phyloP scores from a whole-genome alignment of 176 grass and related monocot species.

The Juncus effusus region DNA sequence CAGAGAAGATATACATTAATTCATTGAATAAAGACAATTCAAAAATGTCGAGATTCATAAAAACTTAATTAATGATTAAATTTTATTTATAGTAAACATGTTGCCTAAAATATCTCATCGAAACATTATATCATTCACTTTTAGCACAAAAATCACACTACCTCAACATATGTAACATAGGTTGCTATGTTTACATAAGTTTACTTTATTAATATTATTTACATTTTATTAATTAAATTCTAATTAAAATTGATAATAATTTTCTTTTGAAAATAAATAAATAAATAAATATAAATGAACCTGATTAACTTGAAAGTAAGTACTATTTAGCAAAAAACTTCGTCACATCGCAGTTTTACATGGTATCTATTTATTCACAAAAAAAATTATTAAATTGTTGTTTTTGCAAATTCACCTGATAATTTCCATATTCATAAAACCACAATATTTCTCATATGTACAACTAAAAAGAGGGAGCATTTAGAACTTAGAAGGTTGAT shows the following conservation, averaged over 20 bases:
- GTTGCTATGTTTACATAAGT: no score
- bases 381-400: background rate
- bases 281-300: slow-evolving; percentile 34
- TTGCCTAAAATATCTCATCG: slow-evolving; percentile 6
- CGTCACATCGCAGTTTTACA: slow-evolving; percentile 92
- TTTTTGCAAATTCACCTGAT: no score
- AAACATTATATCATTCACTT: background rate
- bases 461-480: no score
- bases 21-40: background rate
- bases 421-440: no score
- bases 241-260: background rate
- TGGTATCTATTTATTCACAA: slow-evolving; percentile 59
- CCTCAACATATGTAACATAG: no score
- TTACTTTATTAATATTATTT: no score
- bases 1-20: slow-evolving; percentile 7
- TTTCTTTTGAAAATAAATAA: background rate
- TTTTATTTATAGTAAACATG: slow-evolving; percentile 8
- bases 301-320: slow-evolving; percentile 99
- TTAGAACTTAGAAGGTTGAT: no score
- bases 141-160: slow-evolving; percentile 4
- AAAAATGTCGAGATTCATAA: slow-evolving; percentile 7
- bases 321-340: slow-evolving; percentile 93
- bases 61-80: background rate
- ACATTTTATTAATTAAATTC: no score
- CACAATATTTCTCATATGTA: no score